phyloP scores from a whole-genome alignment of 2,329 filamentous ascomycete species.

The Neurospora sp. region DNA sequence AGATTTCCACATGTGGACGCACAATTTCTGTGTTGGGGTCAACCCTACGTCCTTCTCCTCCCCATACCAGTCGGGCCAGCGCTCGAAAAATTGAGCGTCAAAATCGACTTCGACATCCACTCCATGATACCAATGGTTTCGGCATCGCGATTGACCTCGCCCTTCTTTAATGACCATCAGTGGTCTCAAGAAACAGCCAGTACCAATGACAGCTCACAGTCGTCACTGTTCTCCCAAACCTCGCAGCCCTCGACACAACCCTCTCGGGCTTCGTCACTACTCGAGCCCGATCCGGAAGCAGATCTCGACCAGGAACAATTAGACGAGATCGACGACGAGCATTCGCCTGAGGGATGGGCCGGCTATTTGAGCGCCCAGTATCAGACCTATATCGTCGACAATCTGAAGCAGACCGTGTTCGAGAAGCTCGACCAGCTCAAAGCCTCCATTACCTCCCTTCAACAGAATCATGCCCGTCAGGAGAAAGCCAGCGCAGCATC shows the following conservation, averaged over 20 bases:
- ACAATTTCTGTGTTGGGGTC: not conserved
- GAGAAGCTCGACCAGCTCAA: constrained; percentile 8
- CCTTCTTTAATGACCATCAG: not conserved
- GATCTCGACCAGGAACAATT: not conserved
- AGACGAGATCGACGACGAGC: not conserved
- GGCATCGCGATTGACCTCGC: not conserved
- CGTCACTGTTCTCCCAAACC: not conserved
- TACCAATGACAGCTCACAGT: not conserved
- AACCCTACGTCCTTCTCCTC: not conserved
- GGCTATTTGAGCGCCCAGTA: constrained; percentile 16
- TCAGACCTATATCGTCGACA: constrained; percentile 10
- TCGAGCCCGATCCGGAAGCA: not conserved
- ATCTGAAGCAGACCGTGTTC: constrained; percentile 9
- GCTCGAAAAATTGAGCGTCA: too few relatives aligned
- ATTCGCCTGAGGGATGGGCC: constrained; percentile 8
- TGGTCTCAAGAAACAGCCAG: not conserved
- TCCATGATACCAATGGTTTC: not conserved
- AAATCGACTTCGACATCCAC: not conserved
- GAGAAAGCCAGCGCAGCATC: constrained; percentile 7
- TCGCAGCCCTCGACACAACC: not conserved
- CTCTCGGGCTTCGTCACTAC: not conserved
- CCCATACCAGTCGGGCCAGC: too few relatives aligned
- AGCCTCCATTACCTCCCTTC: constrained; percentile 6
- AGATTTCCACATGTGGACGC: not conserved
- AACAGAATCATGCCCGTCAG: constrained; percentile 6